Percentiles rank a stretch among this genome's conserved stretches.
Evolutionary conservation across 2,329 filamentous ascomycete genomes (phyloP).

Genomic region (Alternaria angustiovoidea): DNA sequence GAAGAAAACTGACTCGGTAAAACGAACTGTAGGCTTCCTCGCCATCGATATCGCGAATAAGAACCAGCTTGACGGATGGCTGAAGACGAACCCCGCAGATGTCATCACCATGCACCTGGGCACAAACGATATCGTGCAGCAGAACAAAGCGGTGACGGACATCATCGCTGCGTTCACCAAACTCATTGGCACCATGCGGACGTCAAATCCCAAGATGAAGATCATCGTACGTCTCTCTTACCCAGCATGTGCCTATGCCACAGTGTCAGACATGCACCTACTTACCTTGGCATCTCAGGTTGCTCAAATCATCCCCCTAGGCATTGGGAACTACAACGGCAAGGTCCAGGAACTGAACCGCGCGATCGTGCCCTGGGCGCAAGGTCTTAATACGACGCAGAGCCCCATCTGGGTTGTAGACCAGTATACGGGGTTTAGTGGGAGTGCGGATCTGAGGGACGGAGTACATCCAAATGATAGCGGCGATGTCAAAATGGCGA

Average conservation of each 20-base stretch:
- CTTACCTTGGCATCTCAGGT: conserved; percentile 37
- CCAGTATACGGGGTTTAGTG: conserved; percentile 52
- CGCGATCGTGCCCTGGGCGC: conserved; percentile 52
- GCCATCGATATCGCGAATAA: conserved; percentile 56
- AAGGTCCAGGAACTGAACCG: conserved; percentile 52
- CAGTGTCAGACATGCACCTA: neutral
- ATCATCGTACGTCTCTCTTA: conserved; percentile 50
- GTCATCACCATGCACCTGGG: conserved; percentile 58
- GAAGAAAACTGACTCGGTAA: neutral
- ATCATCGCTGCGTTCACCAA: conserved; percentile 55
- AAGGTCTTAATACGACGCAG: conserved; percentile 50
- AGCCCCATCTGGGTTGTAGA: conserved; percentile 56
- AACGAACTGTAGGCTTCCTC: conserved; percentile 42
- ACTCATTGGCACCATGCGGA: conserved; percentile 47
- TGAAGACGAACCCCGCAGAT: conserved; percentile 54
- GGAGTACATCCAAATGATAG: conserved; percentile 53
- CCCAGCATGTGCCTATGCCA: neutral
- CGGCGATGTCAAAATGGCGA: conserved; percentile 54
- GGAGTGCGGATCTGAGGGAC: conserved; percentile 46
- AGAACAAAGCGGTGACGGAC: conserved; percentile 45
- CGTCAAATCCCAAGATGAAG: conserved; percentile 53
- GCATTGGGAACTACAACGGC: conserved; percentile 44
- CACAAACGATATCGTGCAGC: conserved; percentile 55
- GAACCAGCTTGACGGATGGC: conserved; percentile 55
- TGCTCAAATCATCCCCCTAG: conserved; percentile 53